Percentiles rank a stretch among this genome's conserved stretches.
phyloP scores from a whole-genome alignment of 176 grass and related monocot species.

The Chrysopogon serrulatus region DNA sequence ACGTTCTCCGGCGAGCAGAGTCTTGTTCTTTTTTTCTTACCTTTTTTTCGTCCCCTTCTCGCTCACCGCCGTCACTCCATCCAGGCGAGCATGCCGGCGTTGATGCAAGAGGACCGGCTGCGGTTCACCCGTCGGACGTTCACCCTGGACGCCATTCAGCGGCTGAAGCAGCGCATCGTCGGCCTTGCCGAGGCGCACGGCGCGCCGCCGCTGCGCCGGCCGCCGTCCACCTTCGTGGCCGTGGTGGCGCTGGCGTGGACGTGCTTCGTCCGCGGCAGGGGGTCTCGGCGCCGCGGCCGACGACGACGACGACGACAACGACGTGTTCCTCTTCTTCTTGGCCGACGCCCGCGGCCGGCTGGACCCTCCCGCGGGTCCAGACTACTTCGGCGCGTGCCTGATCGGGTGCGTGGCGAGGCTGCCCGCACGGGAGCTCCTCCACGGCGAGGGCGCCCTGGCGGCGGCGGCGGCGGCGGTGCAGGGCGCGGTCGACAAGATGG shows the following conservation, averaged over 20 bases:
- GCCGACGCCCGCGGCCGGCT: conserved; percentile 36
- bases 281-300: not conserved
- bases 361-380: not conserved
- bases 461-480: conserved; percentile 8
- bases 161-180: not conserved
- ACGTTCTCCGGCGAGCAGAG: too few species aligned
- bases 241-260: conserved; percentile 34
- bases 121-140: conserved; percentile 16
- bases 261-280: conserved; percentile 7
- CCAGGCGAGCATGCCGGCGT: too few species aligned
- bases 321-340: conserved; percentile 4
- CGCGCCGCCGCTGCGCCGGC: not conserved
- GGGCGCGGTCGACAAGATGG: not conserved
- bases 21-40: too few species aligned
- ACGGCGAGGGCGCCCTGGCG: not conserved
- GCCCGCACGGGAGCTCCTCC: not conserved
- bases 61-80: too few species aligned
- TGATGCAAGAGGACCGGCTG: not conserved
- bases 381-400: conserved; percentile 38
- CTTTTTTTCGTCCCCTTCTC: too few species aligned
- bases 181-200: not conserved
- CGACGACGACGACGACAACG: too few species aligned
- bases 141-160: conserved; percentile 3
- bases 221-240: conserved; percentile 38
- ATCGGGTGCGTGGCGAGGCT: not conserved